Base-by-base conservation (phyloP, 1,284 basidiomycete species). In the Takashimella tepidaria region DNA sequence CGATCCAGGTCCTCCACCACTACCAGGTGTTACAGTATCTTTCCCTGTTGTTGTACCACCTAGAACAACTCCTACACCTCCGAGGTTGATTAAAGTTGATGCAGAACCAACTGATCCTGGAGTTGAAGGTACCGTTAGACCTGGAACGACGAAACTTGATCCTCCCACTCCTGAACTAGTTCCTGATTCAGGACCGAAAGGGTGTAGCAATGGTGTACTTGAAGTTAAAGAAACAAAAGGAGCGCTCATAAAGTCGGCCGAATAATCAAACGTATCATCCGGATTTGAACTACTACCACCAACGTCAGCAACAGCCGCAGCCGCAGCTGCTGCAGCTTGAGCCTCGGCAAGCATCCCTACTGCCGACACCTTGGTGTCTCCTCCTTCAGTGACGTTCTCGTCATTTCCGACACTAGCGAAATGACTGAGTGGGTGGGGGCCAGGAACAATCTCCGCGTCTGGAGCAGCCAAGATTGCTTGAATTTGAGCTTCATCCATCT, bases 1-100 rank as follows among this genome's bases (percentile, higher is more conserved):
- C 8, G 60, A 63, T 23, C 70, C 70, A 13, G 58, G 54, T 37
- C 31, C 31, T 37, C 31, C 31, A 37, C 31, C 31, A 37, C 31
- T 37, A 8, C 31, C 31, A 16, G 31, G 31, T 16, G 31, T 16
- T 37, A n/a, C n/a, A n/a, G n/a, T n/a, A n/a, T n/a, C n/a, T n/a
- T n/a, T n/a, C n/a, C n/a, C n/a, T n/a, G n/a, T n/a, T n/a, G n/a
- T n/a, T n/a, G n/a, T n/a, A n/a, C n/a, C n/a, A n/a, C n/a, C n/a
- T n/a, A n/a, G n/a, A n/a, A n/a, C n/a, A n/a, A n/a, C 31, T 8
- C 31, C 31, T 37, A 37, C 16, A 37, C 31, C 31, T 37, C 31
- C 31, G 31, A 16, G 31, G 10, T 8, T 37, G 10, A 8, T 16
- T 37, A 16, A 16, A 8, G 31, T 16, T 8, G 31, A 16, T 37